Evolutionary conservation across 176 grass and related monocot species (phyloP).

Genomic region (Avena sativa): DNA sequence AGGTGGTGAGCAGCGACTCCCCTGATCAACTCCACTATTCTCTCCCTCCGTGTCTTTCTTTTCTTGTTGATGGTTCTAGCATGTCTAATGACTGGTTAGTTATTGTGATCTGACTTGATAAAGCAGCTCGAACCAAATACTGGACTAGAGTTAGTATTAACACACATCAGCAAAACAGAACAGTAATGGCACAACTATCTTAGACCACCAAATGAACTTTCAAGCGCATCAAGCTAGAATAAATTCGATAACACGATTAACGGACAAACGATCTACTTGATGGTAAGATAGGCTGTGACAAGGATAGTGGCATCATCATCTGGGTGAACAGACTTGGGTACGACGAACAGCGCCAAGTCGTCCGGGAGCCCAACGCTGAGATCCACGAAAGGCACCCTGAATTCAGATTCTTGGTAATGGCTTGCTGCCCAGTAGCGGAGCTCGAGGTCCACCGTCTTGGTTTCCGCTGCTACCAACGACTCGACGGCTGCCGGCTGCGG

Average conservation of each 20-base stretch:
- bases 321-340: slow-evolving; percentile 2
- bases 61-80: no score
- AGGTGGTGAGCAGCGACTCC: no score
- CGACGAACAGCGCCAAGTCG: background rate
- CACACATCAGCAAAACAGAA: background rate
- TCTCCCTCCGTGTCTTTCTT: no score
- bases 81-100: no score
- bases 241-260: no score
- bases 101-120: no score
- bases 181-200: background rate
- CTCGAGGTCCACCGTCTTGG: background rate
- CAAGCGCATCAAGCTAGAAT: background rate
- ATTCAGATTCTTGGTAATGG: background rate
- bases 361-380: background rate
- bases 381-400: slow-evolving; percentile 1
- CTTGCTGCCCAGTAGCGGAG: background rate
- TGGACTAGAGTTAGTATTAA: no score
- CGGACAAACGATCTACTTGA: background rate
- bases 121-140: no score
- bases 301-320: background rate
- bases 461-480: background rate
- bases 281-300: background rate
- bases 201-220: background rate
- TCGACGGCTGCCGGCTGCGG: background rate
- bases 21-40: no score